These are phyloP conservation scores for Leishmania major DNA, from an alignment of 208 protist genomes.

Conservation along the genomic window DNA sequence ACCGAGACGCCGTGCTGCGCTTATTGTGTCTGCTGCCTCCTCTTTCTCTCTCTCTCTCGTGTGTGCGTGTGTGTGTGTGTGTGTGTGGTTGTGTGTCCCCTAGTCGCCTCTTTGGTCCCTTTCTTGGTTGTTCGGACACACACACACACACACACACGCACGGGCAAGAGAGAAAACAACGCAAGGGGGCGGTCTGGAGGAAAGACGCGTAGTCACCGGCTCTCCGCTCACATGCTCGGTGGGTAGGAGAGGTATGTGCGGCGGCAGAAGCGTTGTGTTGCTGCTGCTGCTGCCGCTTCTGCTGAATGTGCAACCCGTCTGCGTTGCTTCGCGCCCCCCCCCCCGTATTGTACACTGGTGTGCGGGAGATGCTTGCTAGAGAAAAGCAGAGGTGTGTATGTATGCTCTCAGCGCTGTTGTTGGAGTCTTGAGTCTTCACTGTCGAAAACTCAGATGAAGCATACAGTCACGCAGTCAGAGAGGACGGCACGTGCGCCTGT, in stretches of 20 bases:
- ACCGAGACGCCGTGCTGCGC: background rate
- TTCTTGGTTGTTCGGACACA: background rate
- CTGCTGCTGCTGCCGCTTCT: background rate
- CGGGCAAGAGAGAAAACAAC: background rate
- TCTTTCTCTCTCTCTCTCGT: background rate
- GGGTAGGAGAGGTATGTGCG: background rate
- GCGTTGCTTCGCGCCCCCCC: background rate
- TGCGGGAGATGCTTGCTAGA: background rate
- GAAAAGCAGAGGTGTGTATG: background rate
- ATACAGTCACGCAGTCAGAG: background rate
- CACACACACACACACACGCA: background rate
- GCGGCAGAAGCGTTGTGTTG: background rate
- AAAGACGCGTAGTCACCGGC: background rate
- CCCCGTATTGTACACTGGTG: background rate
- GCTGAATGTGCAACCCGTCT: background rate
- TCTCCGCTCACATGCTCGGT: background rate
- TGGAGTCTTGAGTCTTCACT: background rate
- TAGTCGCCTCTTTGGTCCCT: background rate
- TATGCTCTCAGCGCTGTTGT: background rate
- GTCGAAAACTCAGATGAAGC: background rate
- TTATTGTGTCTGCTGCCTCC: background rate
- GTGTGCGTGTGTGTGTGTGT: background rate
- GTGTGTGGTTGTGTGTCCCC: background rate
- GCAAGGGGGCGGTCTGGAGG: background rate
- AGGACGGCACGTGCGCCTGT: background rate